A percentile compares a stretch with the other conserved stretches of the same genome.
phyloP scores from a whole-genome alignment of 257 asterid genomes.

The Salvia splendens region DNA sequence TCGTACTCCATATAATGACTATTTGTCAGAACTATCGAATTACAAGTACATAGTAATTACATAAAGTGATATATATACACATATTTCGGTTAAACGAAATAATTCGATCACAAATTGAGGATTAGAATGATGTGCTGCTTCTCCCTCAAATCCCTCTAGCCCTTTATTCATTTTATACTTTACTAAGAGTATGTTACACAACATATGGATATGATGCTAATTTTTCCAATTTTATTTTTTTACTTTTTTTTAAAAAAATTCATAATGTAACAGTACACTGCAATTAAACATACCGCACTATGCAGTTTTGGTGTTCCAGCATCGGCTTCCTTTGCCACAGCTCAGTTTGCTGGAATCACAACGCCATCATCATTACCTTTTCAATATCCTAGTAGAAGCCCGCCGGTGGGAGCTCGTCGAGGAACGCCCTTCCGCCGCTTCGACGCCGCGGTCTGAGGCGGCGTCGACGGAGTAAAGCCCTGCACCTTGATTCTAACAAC shows the following conservation, averaged over 20 bases:
- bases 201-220: conserved; percentile 18
- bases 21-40: too few species aligned
- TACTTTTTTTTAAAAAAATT: too few species aligned
- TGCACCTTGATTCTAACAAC: conserved; percentile 35
- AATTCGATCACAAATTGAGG: not conserved
- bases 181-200: conserved; percentile 33
- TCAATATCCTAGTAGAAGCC: conserved; percentile 37
- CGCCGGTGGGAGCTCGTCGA: conserved; percentile 54
- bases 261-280: conserved; percentile 11
- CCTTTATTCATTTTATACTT: conserved; percentile 29
- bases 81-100: too few species aligned
- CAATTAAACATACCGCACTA: conserved; percentile 14
- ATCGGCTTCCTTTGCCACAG: conserved; percentile 48
- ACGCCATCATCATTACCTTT: not conserved
- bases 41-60: too few species aligned
- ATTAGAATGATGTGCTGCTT: not conserved
- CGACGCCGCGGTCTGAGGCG: conserved; percentile 38
- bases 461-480: conserved; percentile 50
- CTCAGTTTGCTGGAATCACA: conserved; percentile 37
- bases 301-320: conserved; percentile 35
- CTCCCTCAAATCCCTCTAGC: not conserved
- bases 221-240: not conserved
- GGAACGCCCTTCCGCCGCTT: conserved; percentile 56
- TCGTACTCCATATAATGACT: too few species aligned
- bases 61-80: too few species aligned